Evolutionary conservation across 2,329 filamentous ascomycete genomes (phyloP).

Genomic region (Fusarium brachygibbosum): DNA sequence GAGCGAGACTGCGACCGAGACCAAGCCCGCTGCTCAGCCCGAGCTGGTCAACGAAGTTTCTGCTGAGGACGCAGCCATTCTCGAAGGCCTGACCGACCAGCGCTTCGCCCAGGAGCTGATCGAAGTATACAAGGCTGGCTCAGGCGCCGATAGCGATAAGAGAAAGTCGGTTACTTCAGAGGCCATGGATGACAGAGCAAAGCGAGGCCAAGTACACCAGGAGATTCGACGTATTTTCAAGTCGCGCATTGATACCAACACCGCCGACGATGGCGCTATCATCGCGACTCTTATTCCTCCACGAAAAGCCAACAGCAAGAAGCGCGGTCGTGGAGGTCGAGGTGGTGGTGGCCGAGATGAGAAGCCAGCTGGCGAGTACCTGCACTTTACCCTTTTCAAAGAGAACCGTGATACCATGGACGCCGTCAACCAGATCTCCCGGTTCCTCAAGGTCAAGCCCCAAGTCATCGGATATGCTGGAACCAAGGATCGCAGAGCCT

Average conservation of each 20-base stretch:
- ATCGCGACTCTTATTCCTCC: constrained; percentile 75
- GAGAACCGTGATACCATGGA: constrained; percentile 99
- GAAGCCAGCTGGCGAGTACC: constrained; percentile 74
- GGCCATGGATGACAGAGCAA: constrained; percentile 59
- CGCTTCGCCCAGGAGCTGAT: constrained; percentile 58
- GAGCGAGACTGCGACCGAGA: constrained; percentile 35
- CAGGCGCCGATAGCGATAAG: constrained; percentile 48
- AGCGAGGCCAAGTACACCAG: constrained; percentile 65
- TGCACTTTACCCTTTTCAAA: constrained; percentile 95
- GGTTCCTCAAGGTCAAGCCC: constrained; percentile 78
- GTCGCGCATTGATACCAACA: constrained; percentile 82
- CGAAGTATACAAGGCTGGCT: constrained; percentile 57
- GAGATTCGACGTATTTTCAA: constrained; percentile 83
- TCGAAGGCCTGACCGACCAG: constrained; percentile 58
- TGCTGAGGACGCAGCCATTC: constrained; percentile 52
- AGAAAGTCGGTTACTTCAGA: constrained; percentile 57
- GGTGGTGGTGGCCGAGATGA: constrained; percentile 46
- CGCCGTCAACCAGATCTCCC: constrained; percentile 80
- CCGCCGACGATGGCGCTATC: constrained; percentile 69
- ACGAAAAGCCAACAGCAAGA: constrained; percentile 51
- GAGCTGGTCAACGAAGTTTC: constrained; percentile 49
- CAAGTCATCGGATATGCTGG: constrained; percentile 83
- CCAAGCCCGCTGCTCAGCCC: constrained; percentile 36
- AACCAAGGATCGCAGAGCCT: constrained; percentile 90
- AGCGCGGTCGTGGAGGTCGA: constrained; percentile 46